Conservation (phyloP, 1,139 yeast species). For the Magnusiomyces clavatus region DNA sequence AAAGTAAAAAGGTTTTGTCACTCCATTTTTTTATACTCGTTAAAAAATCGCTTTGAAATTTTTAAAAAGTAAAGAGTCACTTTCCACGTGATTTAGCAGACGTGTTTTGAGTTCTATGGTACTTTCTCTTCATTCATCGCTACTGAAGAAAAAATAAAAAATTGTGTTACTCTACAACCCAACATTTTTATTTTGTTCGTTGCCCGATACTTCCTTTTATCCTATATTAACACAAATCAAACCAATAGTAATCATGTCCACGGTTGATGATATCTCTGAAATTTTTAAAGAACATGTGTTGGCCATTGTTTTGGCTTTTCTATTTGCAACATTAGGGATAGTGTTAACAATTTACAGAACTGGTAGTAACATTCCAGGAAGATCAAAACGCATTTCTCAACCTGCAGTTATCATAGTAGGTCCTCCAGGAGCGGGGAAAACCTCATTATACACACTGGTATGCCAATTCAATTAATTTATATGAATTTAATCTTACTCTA, state of each 20-base stretch:
- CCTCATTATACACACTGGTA: conserved; percentile 45
- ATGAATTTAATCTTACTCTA: neutral
- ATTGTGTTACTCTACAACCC: neutral
- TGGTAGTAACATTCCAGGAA: conserved; percentile 7
- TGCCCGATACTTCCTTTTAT: neutral
- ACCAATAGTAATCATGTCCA: neutral
- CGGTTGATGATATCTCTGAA: neutral
- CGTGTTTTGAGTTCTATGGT: neutral
- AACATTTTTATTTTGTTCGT: neutral
- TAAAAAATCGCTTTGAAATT: neutral
- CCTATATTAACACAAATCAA: neutral
- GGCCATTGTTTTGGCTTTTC: conserved; percentile 11
- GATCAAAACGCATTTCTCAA: conserved; percentile 25
- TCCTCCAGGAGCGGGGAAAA: conserved; percentile 67
- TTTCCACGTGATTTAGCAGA: neutral
- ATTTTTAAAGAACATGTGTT: conserved; percentile 13
- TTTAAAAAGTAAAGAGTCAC: neutral
- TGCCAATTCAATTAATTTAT: neutral
- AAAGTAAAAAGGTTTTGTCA: neutral
- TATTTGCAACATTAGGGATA: conserved; percentile 11
- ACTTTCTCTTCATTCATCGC: neutral
- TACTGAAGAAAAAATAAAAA: too few species aligned
- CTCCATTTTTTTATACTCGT: neutral
- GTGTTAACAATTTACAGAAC: neutral
- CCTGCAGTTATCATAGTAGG: conserved; percentile 71